Base-by-base conservation (phyloP, 2,329 filamentous ascomycete genomes). In the Neoscytalidium dimidiatum region DNA sequence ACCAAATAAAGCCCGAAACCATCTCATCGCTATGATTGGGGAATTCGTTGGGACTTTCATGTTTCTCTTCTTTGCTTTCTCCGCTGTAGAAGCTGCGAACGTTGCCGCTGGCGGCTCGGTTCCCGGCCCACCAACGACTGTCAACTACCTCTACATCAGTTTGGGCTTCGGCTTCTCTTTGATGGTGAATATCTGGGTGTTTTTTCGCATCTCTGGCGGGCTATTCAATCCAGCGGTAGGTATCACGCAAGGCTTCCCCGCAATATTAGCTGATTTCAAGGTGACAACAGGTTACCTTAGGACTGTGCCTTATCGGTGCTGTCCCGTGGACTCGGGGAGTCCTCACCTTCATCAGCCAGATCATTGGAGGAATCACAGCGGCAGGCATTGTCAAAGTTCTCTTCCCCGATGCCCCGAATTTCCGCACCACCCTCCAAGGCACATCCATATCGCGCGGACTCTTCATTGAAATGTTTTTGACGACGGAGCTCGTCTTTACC, bases 11-110 rank as follows among this genome's bases (percentile, higher is more conserved):
- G 64, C 69, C 49, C 73, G 75, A 65, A 79, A 81, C 68, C 72
- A 83, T 63, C 70, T 82, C 69, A 74, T 83, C 65, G 78, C 80
- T 62, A 79, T 80, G 73, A 62, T 80, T 19, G 82, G 81, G 60
- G 72, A 80, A 65, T 79, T 79, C 66, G 72, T 74, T 52, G 78
- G 78, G 51, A 78, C 77, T 1, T 77, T 78, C 66, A 68, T 80
- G 38, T 80, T 77, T 70, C 69, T 79, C 51, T 79, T 78, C 72
- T 78, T 79, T 69, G 73, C 73, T 48, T 77, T 80, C 66, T 69
- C 72, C 14, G 77, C 69, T 8, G 80, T 78, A 0, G 77, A 80
- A 63, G 76, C 79, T 53, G 78, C 78, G 68, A 80, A 80, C 64
- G 71, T 73, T 13, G 69, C 73, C 21, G 41, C 64, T 13, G 80